Percentiles rank a stretch among this genome's conserved stretches.
phyloP scores from a whole-genome alignment of 805 yeast species.

The Metschnikowia lochheadii region DNA sequence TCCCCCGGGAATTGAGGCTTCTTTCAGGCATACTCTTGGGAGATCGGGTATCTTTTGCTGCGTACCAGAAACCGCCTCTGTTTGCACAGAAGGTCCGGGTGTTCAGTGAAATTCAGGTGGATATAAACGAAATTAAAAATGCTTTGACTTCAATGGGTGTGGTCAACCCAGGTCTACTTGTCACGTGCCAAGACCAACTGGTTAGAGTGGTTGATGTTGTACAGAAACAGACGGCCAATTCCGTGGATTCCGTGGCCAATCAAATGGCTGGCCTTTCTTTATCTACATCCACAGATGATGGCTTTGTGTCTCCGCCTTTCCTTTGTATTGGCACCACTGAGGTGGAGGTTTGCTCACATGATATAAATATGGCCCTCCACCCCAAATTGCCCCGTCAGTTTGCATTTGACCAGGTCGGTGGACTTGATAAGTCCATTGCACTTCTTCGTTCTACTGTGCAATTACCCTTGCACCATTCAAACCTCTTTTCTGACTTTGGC shows the following conservation, averaged over 20 bases:
- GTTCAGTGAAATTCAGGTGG: neutral
- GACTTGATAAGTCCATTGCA: slow-evolving; percentile 60
- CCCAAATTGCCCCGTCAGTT: slow-evolving; percentile 42
- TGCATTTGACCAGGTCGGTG: slow-evolving; percentile 66
- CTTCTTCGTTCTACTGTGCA: slow-evolving; percentile 64
- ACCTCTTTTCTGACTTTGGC: slow-evolving; percentile 76
- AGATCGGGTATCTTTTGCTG: slow-evolving; percentile 45
- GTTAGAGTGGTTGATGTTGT: slow-evolving; percentile 29
- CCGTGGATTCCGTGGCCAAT: slow-evolving; percentile 8
- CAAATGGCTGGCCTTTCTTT: slow-evolving; percentile 13
- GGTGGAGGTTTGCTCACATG: slow-evolving; percentile 9
- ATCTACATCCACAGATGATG: slow-evolving; percentile 2
- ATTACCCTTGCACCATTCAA: slow-evolving; percentile 76
- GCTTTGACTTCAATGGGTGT: slow-evolving; percentile 54
- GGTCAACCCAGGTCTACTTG: slow-evolving; percentile 52
- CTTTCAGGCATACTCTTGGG: slow-evolving; percentile 44
- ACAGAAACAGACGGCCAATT: slow-evolving; percentile 13
- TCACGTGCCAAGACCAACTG: slow-evolving; percentile 17
- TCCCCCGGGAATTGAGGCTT: slow-evolving; percentile 25
- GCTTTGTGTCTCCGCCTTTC: slow-evolving; percentile 45
- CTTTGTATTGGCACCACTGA: slow-evolving; percentile 33
- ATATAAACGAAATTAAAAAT: neutral
- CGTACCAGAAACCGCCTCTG: slow-evolving; percentile 45
- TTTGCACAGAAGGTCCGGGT: slow-evolving; percentile 15
- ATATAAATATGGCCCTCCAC: slow-evolving; percentile 24